A percentile compares a stretch with the other conserved stretches of the same genome.
Evolutionary conservation across 306 rosid genomes (phyloP).

Genomic region (Medicago lupulina): DNA sequence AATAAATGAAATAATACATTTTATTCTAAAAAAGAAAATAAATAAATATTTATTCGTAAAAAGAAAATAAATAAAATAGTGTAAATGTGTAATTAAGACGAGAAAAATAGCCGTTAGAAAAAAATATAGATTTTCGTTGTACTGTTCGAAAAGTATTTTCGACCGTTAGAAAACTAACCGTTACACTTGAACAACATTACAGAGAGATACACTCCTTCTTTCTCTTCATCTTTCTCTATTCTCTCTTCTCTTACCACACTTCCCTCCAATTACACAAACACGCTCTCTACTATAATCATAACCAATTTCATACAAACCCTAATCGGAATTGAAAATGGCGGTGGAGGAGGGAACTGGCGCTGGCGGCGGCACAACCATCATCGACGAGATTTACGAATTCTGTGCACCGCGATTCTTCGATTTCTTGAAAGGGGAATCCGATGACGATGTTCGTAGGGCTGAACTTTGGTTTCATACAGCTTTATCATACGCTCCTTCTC

Average conservation of each 20-base stretch:
- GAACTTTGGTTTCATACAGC: slow-evolving; percentile 95
- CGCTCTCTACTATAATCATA: neutral
- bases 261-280: neutral
- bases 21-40: neutral
- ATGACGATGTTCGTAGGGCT: slow-evolving; percentile 58
- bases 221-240: neutral
- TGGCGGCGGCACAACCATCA: slow-evolving; percentile 33
- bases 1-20: too few species aligned
- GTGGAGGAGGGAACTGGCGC: slow-evolving; percentile 54
- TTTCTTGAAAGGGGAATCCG: slow-evolving; percentile 63
- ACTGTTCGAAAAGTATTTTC: slow-evolving; percentile 39
- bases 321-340: slow-evolving; percentile 42
- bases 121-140: slow-evolving; percentile 5
- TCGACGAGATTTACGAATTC: slow-evolving; percentile 84
- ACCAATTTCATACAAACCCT: slow-evolving; percentile 17
- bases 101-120: slow-evolving; percentile 39
- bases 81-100: neutral
- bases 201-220: slow-evolving; percentile 1
- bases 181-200: slow-evolving; percentile 40
- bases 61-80: neutral
- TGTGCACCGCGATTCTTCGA: slow-evolving; percentile 90
- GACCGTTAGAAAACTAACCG: slow-evolving; percentile 58
- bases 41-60: neutral
- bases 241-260: neutral
- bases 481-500: slow-evolving; percentile 85